Percentiles rank a stretch among this genome's conserved stretches.
phyloP scores from a whole-genome alignment of 2,329 filamentous ascomycete species.

The Fusarium caatingaense region DNA sequence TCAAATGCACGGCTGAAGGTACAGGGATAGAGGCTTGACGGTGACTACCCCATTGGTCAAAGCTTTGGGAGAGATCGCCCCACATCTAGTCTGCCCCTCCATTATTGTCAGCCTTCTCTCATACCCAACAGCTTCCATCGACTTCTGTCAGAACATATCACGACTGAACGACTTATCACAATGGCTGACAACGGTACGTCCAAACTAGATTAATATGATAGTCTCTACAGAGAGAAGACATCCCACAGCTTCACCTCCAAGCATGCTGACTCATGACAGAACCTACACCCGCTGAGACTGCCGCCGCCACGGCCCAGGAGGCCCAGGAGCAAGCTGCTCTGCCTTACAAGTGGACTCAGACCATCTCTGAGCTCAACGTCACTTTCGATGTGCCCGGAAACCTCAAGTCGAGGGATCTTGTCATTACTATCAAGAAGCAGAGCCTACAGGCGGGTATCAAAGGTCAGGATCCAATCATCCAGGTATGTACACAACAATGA shows the following conservation, averaged over 20 bases:
- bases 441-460: conserved; percentile 85
- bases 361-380: conserved; percentile 87
- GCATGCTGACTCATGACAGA: conserved; percentile 52
- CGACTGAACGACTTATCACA: conserved; percentile 23
- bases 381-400: conserved; percentile 82
- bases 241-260: not conserved
- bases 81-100: conserved; percentile 37
- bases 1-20: conserved; percentile 40
- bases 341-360: conserved; percentile 98
- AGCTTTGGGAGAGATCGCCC: conserved; percentile 1
- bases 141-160: conserved; percentile 26
- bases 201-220: not conserved
- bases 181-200: conserved; percentile 56
- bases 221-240: rapidly evolving
- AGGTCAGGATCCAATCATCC: conserved; percentile 86
- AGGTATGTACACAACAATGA: conserved; percentile 62
- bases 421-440: conserved; percentile 83
- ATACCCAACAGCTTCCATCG: conserved; percentile 37
- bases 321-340: conserved; percentile 87
- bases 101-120: conserved; percentile 48
- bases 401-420: conserved; percentile 84
- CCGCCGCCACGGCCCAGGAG: conserved; percentile 75
- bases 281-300: conserved; percentile 66
- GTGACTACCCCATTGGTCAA: conserved; percentile 36
- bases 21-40: conserved; percentile 17